Evolutionary conservation across 192 early-diverging fungal genomes (phyloP).

Genomic region (Coemansia sp.): DNA sequence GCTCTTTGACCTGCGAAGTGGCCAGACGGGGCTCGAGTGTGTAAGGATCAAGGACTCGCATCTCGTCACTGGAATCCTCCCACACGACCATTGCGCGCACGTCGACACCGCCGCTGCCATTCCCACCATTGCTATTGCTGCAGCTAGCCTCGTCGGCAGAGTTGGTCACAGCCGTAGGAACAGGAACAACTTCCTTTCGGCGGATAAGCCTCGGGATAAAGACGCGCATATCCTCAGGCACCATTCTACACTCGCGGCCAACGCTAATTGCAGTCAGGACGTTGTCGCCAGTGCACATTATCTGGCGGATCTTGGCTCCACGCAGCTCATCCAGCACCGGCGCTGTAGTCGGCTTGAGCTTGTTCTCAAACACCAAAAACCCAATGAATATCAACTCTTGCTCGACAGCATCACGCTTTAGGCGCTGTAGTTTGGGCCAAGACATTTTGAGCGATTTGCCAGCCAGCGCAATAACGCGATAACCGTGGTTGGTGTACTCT

Average conservation of each 20-base stretch:
- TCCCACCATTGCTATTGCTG: not conserved
- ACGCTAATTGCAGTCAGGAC: conserved; percentile 95
- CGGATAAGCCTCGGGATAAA: conserved; percentile 79
- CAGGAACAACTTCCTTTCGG: conserved; percentile 23
- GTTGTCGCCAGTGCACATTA: conserved; percentile 99
- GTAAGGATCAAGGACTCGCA: conserved; percentile 58
- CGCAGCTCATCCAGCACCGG: conserved; percentile 76
- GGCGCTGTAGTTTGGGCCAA: conserved; percentile 76
- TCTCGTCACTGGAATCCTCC: conserved; percentile 63
- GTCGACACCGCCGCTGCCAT: not conserved
- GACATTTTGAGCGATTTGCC: conserved; percentile 71
- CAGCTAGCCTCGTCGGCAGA: not conserved
- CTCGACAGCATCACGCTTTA: conserved; percentile 83
- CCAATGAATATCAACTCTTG: conserved; percentile 85
- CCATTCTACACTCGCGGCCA: conserved; percentile 87
- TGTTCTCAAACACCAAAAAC: conserved; percentile 99
- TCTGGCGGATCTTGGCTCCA: conserved; percentile 85
- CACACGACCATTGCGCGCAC: conserved; percentile 57
- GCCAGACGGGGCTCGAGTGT: conserved; percentile 55
- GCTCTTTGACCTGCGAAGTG: conserved; percentile 31
- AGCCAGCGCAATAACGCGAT: conserved; percentile 94
- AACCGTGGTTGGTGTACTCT: conserved; percentile 93
- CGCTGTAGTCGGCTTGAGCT: conserved; percentile 86
- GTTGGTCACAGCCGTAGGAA: not conserved
- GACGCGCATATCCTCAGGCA: conserved; percentile 71